Evolutionary conservation across 106 monocot species (phyloP).

Genomic region (Vanilla planifolia): DNA sequence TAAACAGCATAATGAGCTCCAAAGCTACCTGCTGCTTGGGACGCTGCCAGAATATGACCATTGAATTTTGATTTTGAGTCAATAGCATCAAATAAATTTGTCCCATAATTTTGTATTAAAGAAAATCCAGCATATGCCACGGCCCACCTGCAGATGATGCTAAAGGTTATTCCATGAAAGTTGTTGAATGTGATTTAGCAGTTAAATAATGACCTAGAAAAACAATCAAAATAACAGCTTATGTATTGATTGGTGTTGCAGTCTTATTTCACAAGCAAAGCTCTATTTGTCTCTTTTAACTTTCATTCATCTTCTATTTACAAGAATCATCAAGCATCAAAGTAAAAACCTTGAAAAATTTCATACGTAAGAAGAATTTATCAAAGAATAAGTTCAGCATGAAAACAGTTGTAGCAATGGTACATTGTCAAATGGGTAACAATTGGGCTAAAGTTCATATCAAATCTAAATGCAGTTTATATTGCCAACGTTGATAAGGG

Average conservation of each 20-base stretch:
- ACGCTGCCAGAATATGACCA: constrained; percentile 38
- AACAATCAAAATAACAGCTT: background rate
- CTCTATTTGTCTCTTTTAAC: background rate
- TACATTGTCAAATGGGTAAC: too few species aligned
- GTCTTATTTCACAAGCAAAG: background rate
- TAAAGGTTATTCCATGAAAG: background rate
- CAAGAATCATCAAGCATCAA: background rate
- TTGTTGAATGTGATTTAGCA: background rate
- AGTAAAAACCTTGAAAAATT: too few species aligned
- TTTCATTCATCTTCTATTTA: background rate
- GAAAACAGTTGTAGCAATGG: too few species aligned
- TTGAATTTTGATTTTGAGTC: constrained; percentile 40
- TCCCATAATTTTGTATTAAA: constrained; percentile 40
- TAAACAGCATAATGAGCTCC: constrained; percentile 41
- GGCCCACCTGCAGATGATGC: constrained; percentile 32
- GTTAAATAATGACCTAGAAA: background rate
- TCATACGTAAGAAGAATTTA: too few species aligned
- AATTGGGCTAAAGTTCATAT: too few species aligned
- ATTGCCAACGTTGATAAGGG: too few species aligned
- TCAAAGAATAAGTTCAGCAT: too few species aligned
- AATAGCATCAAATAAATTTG: constrained; percentile 47
- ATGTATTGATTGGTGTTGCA: background rate
- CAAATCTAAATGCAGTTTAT: too few species aligned
- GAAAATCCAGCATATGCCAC: constrained; percentile 38
- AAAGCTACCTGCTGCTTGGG: constrained; percentile 42